phyloP scores from a whole-genome alignment of 805 yeast species.

The Komagataella pastoris region DNA sequence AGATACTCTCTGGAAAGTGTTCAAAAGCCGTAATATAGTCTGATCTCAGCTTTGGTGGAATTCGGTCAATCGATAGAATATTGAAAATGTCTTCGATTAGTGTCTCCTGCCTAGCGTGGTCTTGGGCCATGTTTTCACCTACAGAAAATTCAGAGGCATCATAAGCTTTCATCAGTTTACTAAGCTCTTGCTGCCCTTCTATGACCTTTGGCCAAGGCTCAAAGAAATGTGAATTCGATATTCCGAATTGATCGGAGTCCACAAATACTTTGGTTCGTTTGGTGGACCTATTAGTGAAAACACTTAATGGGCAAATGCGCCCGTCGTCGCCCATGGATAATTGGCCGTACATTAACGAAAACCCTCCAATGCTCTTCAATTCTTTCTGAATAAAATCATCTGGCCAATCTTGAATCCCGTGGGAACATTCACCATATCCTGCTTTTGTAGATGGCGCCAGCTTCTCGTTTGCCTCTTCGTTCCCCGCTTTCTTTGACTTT shows the following conservation, averaged over 20 bases:
- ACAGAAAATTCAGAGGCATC: constrained; percentile 4
- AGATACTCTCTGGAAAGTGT: constrained; percentile 30
- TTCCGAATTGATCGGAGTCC: constrained; percentile 25
- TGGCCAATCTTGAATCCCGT: neutral
- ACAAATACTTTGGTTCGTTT: constrained; percentile 10
- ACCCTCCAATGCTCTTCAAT: constrained; percentile 40
- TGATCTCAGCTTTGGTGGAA: constrained; percentile 15
- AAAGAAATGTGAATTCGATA: constrained; percentile 55
- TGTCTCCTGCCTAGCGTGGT: constrained; percentile 10
- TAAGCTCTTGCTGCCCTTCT: constrained; percentile 51
- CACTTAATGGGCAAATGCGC: constrained; percentile 21
- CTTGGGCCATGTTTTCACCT: constrained; percentile 6
- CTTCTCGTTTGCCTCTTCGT: constrained; percentile 11
- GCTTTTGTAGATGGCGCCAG: neutral
- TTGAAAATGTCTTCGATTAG: constrained; percentile 39
- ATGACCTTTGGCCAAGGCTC: constrained; percentile 69
- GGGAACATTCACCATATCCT: neutral
- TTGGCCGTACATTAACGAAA: constrained; percentile 44
- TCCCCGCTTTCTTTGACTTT: constrained; percentile 31
- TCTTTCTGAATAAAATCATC: constrained; percentile 7
- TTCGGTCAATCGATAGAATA: constrained; percentile 32
- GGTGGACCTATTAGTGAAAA: constrained; percentile 36
- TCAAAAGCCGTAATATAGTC: constrained; percentile 19
- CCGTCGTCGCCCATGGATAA: constrained; percentile 16
- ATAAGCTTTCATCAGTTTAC: constrained; percentile 19